phyloP scores from a whole-genome alignment of 2,329 filamentous ascomycete genomes.

The Septoria linicola region DNA sequence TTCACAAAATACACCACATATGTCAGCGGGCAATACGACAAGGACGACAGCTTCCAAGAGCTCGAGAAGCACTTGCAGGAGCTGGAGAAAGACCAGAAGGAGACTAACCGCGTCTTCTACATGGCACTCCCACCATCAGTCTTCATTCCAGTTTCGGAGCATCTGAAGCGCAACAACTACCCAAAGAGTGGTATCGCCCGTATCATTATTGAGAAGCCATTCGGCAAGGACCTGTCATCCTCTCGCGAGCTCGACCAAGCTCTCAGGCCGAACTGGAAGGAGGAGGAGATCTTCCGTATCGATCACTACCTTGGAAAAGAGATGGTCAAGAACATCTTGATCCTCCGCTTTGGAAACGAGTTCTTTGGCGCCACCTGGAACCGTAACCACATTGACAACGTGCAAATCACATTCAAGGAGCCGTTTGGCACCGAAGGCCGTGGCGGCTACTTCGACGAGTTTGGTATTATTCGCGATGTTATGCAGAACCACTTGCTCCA shows the following conservation, averaged over 20 bases:
- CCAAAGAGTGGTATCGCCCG: slow-evolving; percentile 85
- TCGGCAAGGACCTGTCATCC: slow-evolving; percentile 93
- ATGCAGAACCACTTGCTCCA: slow-evolving; percentile 99
- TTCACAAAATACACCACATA: slow-evolving; percentile 90
- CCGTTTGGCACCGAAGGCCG: slow-evolving; percentile 97
- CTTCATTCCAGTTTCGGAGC: slow-evolving; percentile 96
- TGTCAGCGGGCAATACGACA: slow-evolving; percentile 94
- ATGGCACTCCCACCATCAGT: slow-evolving; percentile 98
- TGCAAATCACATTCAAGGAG: slow-evolving; percentile 99
- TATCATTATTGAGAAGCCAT: slow-evolving; percentile 98
- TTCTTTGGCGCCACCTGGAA: slow-evolving; percentile 99
- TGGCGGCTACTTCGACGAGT: slow-evolving; percentile 98
- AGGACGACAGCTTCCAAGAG: slow-evolving; percentile 87
- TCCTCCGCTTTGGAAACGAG: slow-evolving; percentile 95
- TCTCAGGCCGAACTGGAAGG: slow-evolving; percentile 95
- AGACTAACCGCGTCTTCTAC: slow-evolving; percentile 95
- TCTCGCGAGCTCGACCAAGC: slow-evolving; percentile 93
- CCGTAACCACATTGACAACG: slow-evolving; percentile 97
- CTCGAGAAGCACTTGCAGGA: slow-evolving; percentile 83
- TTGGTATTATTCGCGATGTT: slow-evolving; percentile 98
- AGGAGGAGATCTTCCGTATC: slow-evolving; percentile 98
- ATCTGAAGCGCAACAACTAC: slow-evolving; percentile 96
- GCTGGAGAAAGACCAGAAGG: slow-evolving; percentile 75
- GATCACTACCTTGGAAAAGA: slow-evolving; percentile 99
- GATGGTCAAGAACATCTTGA: slow-evolving; percentile 99